These are phyloP conservation scores for Candida palmyrensis DNA, from an alignment of 805 yeast genomes.

Conservation along the genomic window DNA sequence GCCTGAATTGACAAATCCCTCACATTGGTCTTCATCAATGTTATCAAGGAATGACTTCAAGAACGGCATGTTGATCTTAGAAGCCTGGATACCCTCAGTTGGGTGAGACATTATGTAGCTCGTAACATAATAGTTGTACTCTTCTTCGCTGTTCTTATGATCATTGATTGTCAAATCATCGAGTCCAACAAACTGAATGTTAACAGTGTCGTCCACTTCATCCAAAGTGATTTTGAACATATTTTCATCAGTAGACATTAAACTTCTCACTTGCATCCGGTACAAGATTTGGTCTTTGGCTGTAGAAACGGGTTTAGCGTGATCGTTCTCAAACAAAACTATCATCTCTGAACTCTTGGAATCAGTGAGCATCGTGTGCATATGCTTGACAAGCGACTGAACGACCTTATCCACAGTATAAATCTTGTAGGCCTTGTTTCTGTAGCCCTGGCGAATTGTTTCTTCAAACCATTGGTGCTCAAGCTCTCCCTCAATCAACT, in stretches of 20 bases:
- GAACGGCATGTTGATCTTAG: constrained; percentile 75
- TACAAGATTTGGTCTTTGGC: constrained; percentile 86
- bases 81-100: constrained; percentile 88
- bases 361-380: constrained; percentile 80
- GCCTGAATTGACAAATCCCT: constrained; percentile 63
- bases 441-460: constrained; percentile 87
- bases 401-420: constrained; percentile 92
- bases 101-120: constrained; percentile 93
- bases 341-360: constrained; percentile 74
- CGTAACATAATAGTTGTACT: constrained; percentile 91
- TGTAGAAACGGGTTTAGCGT: constrained; percentile 57
- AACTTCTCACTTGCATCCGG: constrained; percentile 78
- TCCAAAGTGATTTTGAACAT: constrained; percentile 84
- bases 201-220: constrained; percentile 45
- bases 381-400: constrained; percentile 68
- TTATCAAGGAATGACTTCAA: constrained; percentile 53
- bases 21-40: constrained; percentile 51
- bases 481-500: constrained; percentile 79
- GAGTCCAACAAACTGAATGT: constrained; percentile 77
- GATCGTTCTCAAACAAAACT: constrained; percentile 76
- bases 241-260: constrained; percentile 79
- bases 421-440: constrained; percentile 87
- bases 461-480: constrained; percentile 97
- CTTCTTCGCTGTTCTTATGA: constrained; percentile 70
- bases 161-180: constrained; percentile 78